Percentiles rank a stretch among this genome's conserved stretches.
Conservation (phyloP, 2,329 filamentous ascomycete genomes). For the Zymoseptoria brevis region DNA sequence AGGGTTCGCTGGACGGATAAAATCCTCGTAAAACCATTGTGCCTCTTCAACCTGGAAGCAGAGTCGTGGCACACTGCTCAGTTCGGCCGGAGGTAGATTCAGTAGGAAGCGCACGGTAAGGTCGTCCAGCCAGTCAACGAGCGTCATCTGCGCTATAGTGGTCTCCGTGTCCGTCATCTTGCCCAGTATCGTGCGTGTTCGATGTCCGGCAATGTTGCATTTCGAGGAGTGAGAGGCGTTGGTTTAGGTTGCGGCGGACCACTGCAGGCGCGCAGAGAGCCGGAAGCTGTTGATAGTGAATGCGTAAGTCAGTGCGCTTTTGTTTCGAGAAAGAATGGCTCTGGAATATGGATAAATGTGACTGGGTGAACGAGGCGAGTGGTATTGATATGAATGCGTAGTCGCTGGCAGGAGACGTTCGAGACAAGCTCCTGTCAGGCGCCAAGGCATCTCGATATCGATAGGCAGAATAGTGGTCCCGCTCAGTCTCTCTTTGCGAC, state of each 20-base stretch:
- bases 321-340: neutral
- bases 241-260: neutral
- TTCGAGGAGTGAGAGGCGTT: conserved; percentile 2
- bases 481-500: neutral
- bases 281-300: neutral
- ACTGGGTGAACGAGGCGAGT: neutral
- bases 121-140: conserved; percentile 97
- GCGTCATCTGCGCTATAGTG: conserved; percentile 66
- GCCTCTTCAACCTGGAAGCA: conserved; percentile 99
- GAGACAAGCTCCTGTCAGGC: neutral
- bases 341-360: neutral
- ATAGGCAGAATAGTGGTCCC: no score
- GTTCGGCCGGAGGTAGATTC: conserved; percentile 86
- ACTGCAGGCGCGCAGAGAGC: conserved; percentile 7
- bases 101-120: conserved; percentile 96
- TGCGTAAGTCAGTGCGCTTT: neutral
- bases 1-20: conserved; percentile 75
- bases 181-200: conserved; percentile 38
- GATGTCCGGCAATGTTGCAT: conserved; percentile 13
- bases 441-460: neutral
- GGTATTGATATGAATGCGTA: neutral
- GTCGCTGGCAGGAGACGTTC: neutral
- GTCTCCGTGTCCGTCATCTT: conserved; percentile 4
- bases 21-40: conserved; percentile 99
- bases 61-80: conserved; percentile 82